Conservation (phyloP, 345 rosid species). For the Lepidium aucheri region DNA sequence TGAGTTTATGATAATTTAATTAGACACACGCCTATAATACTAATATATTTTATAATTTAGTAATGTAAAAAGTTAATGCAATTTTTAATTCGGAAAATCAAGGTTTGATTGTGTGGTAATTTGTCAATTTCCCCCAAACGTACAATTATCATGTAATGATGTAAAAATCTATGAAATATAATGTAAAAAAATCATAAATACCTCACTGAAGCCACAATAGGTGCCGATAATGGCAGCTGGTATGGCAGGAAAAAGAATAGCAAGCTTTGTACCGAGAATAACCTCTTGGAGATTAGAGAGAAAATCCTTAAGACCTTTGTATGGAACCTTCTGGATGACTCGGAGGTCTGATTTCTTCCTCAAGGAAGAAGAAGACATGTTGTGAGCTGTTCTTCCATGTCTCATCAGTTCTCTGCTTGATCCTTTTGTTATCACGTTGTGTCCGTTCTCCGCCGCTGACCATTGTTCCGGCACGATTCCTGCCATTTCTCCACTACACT, state of each 20-base stretch:
- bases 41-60: not conserved
- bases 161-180: too few relatives aligned
- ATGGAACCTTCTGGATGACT: constrained; percentile 57
- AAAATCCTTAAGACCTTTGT: constrained; percentile 39
- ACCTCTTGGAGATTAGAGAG: constrained; percentile 80
- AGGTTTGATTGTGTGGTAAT: not conserved
- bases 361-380: constrained; percentile 79
- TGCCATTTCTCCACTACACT: constrained; percentile 10
- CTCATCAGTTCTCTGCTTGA: constrained; percentile 44
- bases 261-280: constrained; percentile 78
- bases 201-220: constrained; percentile 49
- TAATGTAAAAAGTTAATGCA: not conserved
- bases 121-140: not conserved
- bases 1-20: not conserved
- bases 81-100: not conserved
- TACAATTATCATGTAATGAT: not conserved
- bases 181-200: not conserved
- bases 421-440: constrained; percentile 32
- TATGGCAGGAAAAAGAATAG: constrained; percentile 69
- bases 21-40: not conserved
- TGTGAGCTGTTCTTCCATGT: constrained; percentile 71
- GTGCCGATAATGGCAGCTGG: constrained; percentile 62
- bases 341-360: constrained; percentile 71
- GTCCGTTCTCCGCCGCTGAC: constrained; percentile 23
- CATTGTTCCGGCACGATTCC: constrained; percentile 21